Conservation (phyloP, 192 early-diverging fungal species). For the Pilobolus umbonatus region DNA sequence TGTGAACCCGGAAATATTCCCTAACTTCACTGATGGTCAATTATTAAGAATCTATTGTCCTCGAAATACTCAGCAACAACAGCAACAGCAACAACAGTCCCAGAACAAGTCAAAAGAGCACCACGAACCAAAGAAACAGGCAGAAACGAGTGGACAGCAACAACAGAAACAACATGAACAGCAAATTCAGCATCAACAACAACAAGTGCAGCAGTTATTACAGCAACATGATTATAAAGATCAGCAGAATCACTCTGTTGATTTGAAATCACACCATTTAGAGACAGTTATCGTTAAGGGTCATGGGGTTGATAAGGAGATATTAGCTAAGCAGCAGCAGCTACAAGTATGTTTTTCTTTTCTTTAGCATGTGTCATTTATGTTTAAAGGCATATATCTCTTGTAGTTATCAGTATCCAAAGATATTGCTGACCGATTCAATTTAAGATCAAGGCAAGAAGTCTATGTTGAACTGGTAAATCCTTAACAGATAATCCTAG, state of each 20-base stretch:
- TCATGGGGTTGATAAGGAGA: slow-evolving; percentile 44
- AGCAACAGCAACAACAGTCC: slow-evolving; percentile 8
- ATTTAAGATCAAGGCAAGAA: slow-evolving; percentile 53
- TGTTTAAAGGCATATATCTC: not conserved
- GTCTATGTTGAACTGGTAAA: slow-evolving; percentile 59
- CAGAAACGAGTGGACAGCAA: not conserved
- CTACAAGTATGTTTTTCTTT: slow-evolving; percentile 45
- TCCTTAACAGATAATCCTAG: not conserved
- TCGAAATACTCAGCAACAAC: slow-evolving; percentile 3
- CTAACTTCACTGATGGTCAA: slow-evolving; percentile 54
- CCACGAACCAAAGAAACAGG: not conserved
- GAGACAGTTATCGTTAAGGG: slow-evolving; percentile 52
- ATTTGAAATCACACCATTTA: not conserved
- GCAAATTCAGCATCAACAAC: not conserved
- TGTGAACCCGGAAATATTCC: slow-evolving; percentile 66
- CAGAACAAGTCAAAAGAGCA: not conserved
- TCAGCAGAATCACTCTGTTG: not conserved
- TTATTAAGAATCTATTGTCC: slow-evolving; percentile 58
- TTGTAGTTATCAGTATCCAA: slow-evolving; percentile 61
- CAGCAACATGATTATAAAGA: no score
- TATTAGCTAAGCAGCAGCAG: slow-evolving; percentile 42
- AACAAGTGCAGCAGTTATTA: slow-evolving; percentile 10
- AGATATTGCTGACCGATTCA: slow-evolving; percentile 62
- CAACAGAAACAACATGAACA: slow-evolving; percentile 6
- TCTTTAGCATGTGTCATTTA: not conserved